Evolutionary conservation across 1,284 basidiomycete species (phyloP).

Genomic region (Psilocybe mexicana): DNA sequence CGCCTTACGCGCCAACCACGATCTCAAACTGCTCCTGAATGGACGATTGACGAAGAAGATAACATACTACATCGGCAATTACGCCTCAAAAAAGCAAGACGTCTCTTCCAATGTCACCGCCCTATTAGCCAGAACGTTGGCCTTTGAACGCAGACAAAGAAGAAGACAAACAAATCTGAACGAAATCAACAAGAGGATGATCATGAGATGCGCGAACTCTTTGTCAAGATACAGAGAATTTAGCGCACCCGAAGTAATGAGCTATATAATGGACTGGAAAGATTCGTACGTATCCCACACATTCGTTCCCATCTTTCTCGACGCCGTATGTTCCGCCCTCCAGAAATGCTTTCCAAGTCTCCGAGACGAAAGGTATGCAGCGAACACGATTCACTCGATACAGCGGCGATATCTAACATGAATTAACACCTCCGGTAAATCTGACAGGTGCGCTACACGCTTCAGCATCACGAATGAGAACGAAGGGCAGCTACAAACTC

Average conservation of each 20-base stretch:
- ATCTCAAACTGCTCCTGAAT: conserved; percentile 12
- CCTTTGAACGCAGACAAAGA: background rate
- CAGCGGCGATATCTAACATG: too few species aligned
- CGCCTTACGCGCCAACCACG: conserved; percentile 3
- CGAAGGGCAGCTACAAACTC: background rate
- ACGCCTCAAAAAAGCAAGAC: conserved; percentile 18
- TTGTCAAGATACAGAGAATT: conserved; percentile 38
- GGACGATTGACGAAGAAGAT: conserved; percentile 6
- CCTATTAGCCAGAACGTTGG: conserved; percentile 5
- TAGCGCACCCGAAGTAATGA: conserved; percentile 33
- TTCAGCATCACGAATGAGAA: background rate
- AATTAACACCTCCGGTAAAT: too few species aligned
- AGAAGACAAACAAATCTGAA: background rate
- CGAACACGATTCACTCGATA: too few species aligned
- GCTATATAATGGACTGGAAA: conserved; percentile 15
- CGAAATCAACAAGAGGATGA: background rate
- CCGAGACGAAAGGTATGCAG: too few species aligned
- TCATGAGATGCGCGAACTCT: conserved; percentile 18
- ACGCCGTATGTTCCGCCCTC: too few species aligned
- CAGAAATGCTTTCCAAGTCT: too few species aligned
- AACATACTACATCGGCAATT: conserved; percentile 10
- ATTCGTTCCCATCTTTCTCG: background rate
- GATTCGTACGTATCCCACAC: conserved; percentile 11
- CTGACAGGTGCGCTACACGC: too few species aligned
- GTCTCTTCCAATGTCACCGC: conserved; percentile 10